Base-by-base conservation (phyloP, 2,329 filamentous ascomycete genomes). In the Didymella segeticola region DNA sequence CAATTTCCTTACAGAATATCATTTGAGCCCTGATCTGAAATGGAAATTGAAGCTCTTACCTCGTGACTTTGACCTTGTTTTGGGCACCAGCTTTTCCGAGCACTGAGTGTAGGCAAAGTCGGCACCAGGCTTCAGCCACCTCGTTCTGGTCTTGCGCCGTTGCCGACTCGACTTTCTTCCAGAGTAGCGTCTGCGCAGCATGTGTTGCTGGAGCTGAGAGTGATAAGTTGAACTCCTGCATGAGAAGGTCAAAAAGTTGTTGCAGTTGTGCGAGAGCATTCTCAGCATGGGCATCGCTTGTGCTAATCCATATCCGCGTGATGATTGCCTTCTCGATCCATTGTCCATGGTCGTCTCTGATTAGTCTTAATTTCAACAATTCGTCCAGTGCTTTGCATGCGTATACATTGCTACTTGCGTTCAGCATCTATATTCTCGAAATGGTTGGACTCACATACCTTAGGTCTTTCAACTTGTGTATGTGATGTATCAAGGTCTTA, bases 241-340 rank as follows among this genome's bases (percentile, higher is more conserved):
- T 66, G 1, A 89, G 69, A 27, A 51, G 72, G 39, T 82, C 77
- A 33, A 85, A 73, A 2, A 78, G 77, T 60, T 71, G 66, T 14
- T 74, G 60, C 5, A 84, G 64, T 11, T 68, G 63, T 15, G 73
- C 65, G n/a, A 81, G 57, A 4, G 62, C 59, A 29, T 78, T 71
- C 12, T 64, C 60, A 7, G 56, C 56, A 17, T 63, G 75, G 48
- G 61, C 77, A n/a, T 77, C 79, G 47, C 77, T 78, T 0, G 83
- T 85, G 5, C 80, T 77, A 68, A 91, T 84, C 82, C 86, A 89
- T 5, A 91, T 76, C 3, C 89, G 82, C 5, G 85, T 86, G 15
- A 96, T 79, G 10, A 92, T 71, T 0, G 83, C 80, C 62, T 85
- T 89, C 55, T 93, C 90, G 26, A 91, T 78, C 86, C 87, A 91